Base-by-base conservation (phyloP, 1,139 yeast genomes). In the Saccharomyces hybrid region DNA sequence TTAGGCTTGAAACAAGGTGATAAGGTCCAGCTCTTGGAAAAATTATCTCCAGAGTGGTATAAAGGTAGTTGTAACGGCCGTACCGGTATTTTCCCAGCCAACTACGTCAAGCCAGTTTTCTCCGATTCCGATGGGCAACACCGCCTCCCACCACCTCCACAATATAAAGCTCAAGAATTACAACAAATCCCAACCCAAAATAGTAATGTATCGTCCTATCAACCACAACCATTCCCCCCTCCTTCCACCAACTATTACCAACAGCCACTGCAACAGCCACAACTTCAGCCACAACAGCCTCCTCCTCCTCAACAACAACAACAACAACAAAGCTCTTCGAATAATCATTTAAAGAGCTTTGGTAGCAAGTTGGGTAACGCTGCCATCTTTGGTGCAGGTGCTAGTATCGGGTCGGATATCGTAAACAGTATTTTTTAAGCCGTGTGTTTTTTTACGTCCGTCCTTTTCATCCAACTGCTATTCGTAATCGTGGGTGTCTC, bases 361-460 rank as follows among this genome's bases (percentile, higher is more conserved):
- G 97, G 97, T 20, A 77, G 88, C 55, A 86, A 88, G 72, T 75
- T 93, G 54, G 98, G 97, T 54, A 86, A 89, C 63, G 97, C 98
- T 11, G 96, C 96, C 32, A 83, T 91, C 57, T 91, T 90, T 63
- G 98, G 98, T 72, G 98, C 98, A 20, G 99, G 99, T 76, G 97
- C 98, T 47, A 86, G 97, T 1, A 77, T 91, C 54, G 98, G 99
- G 65, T 79, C 93, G 51, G 93, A 91, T 66, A 61, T 93, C 54
- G 89, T 93, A 59, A 86, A 91, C 73, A 82, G 90, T 49, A 90
- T 91, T 57, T 88, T 90, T 63, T 89, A 78, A 68, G 30, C 34
- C 46, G 4, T 20, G 8, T 30, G n/a, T n/a, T 7, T 27, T 5
- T 28, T 4, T 28, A 6, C n/a, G 14, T 28, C 14, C 7, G 23